Base-by-base conservation (phyloP, 306 rosid genomes). In the Astragalus membranaceus region DNA sequence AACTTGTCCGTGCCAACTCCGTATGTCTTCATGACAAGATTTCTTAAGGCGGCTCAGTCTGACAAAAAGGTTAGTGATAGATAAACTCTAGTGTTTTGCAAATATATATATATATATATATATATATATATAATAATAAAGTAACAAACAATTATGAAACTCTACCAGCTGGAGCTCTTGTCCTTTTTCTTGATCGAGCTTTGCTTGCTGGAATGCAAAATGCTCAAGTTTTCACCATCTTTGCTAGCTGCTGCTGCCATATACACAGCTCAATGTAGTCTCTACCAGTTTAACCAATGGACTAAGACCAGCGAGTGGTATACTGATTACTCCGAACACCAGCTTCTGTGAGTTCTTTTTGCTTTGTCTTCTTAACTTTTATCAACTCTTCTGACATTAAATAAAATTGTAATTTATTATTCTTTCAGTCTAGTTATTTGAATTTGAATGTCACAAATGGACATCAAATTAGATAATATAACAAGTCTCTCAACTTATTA, bases 201-300 rank as follows among this genome's bases (percentile, higher is more conserved):
- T 12, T 92, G 94, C 82, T 74, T 92, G 42, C 94, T 89, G 20
- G 96, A 92, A 75, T 85, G 76, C 73, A 84, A 83, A 75, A 89
- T 81, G 92, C 92, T 92, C 33, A 62, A 80, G 77, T 89, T 85
- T 72, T 42, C 84, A 33, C 98, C 98, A 59, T 89, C 98, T 50
- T 55, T 87, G 72, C 81, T 89, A 65, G 92, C 98, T 69, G 94
- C 98, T 64, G 92, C 94, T 5, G 98, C 95, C 49, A 85, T 87
- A 10, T 92, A 77, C 84, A 82, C 96, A 39, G 96, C 98, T 72
- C 89, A 87, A 23, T 79, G 89, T 41, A 77, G 82, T 13, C 43
- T 84, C n/a, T 52, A 54, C 30, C 88, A 88, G 77, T 85, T 75
- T 75, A 84, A 74, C 66, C 83, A 79, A 58, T 92, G 98, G 98